phyloP scores from a whole-genome alignment of 768 basidiomycete genomes.

The Trametes punicea region DNA sequence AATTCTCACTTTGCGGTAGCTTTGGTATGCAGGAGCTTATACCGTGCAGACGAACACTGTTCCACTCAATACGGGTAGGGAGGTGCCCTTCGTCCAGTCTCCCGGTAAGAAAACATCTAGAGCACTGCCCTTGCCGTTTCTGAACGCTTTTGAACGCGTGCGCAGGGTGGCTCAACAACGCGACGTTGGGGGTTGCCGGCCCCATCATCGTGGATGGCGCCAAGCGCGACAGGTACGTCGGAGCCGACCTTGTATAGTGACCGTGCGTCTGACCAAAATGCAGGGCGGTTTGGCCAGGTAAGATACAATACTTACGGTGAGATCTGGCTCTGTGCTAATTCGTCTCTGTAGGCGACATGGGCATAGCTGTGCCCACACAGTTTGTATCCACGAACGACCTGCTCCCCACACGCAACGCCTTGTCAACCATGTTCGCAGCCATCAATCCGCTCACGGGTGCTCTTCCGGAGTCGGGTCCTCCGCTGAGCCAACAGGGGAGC shows the following conservation, averaged over 20 bases:
- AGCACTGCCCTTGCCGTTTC: conserved; percentile 1
- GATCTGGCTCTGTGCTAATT: background rate
- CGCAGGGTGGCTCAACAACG: conserved; percentile 53
- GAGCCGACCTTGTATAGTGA: background rate
- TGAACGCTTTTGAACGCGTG: background rate
- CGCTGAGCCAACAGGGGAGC: conserved; percentile 45
- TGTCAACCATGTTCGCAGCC: conserved; percentile 55
- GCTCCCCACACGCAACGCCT: conserved; percentile 50
- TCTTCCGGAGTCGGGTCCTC: conserved; percentile 48
- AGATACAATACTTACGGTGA: background rate
- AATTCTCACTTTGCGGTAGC: conserved; percentile 23
- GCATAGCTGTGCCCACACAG: conserved; percentile 56
- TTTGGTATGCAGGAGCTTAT: conserved; percentile 62
- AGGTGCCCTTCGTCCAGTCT: conserved; percentile 41
- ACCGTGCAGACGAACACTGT: conserved; percentile 59
- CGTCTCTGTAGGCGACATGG: conserved; percentile 48
- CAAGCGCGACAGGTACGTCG: conserved; percentile 49
- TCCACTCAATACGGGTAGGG: conserved; percentile 46
- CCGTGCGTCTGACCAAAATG: background rate
- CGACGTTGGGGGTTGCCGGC: conserved; percentile 50
- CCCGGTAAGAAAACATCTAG: conserved; percentile 30
- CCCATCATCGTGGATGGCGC: conserved; percentile 63
- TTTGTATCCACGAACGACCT: conserved; percentile 63
- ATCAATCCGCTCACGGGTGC: conserved; percentile 53
- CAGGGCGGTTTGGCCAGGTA: conserved; percentile 59